phyloP scores from a whole-genome alignment of 2,329 filamentous ascomycete species.

The Podosphaera fusca region DNA sequence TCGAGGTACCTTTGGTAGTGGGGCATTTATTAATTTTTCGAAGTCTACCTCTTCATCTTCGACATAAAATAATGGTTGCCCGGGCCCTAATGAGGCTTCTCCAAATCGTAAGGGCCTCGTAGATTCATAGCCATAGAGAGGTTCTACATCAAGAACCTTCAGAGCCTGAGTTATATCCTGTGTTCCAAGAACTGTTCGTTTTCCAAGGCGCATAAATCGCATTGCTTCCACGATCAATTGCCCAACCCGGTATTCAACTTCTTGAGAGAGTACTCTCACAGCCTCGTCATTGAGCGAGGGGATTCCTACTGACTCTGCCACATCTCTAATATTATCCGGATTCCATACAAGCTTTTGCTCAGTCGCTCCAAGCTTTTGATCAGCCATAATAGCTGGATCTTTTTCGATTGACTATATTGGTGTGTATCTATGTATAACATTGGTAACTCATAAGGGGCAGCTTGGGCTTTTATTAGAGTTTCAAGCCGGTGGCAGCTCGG shows the following conservation, averaged over 20 bases:
- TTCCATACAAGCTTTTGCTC: conserved; percentile 53
- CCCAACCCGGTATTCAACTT: conserved; percentile 84
- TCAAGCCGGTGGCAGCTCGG: not conserved
- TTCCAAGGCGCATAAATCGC: conserved; percentile 84
- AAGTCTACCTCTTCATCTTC: conserved; percentile 98
- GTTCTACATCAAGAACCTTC: conserved; percentile 73
- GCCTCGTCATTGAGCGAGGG: conserved; percentile 62
- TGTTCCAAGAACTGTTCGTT: conserved; percentile 67
- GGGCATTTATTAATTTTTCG: conserved; percentile 93
- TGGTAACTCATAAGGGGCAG: not conserved
- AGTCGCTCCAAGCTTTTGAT: conserved; percentile 4
- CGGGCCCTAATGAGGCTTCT: conserved; percentile 78
- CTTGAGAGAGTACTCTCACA: conserved; percentile 66
- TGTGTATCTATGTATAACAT: not conserved
- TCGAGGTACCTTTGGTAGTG: conserved; percentile 78
- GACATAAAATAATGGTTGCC: conserved; percentile 88
- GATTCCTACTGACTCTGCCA: conserved; percentile 89
- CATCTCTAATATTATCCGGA: conserved; percentile 81
- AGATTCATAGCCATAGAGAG: conserved; percentile 88
- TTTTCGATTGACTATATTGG: not conserved
- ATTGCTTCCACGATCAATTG: conserved; percentile 86
- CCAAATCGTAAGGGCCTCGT: conserved; percentile 75
- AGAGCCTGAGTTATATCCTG: conserved; percentile 77
- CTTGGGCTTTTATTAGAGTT: not conserved
- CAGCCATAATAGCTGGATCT: not conserved